A percentile compares a stretch with the other conserved stretches of the same genome.
These are phyloP conservation scores for Fusarium annulatum DNA, from an alignment of 2,329 filamentous ascomycete species.

Conservation along the genomic window DNA sequence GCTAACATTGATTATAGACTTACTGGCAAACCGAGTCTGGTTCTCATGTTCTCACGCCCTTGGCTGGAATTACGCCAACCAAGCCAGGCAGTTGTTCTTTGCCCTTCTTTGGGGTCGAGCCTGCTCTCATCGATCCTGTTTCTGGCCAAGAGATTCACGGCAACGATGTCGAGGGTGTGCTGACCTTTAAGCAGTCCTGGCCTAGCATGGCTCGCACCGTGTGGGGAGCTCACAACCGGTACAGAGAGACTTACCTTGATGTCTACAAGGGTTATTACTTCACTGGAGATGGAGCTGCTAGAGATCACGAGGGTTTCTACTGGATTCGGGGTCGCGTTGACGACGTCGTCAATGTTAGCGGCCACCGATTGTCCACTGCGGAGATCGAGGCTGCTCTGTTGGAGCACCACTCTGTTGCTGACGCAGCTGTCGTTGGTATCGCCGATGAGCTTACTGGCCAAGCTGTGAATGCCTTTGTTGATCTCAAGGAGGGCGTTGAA, in stretches of 20 bases:
- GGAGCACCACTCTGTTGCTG: constrained; percentile 89
- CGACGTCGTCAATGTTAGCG: constrained; percentile 97
- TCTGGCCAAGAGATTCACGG: constrained; percentile 92
- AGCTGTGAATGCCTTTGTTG: constrained; percentile 95
- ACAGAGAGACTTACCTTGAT: constrained; percentile 98
- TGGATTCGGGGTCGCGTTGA: constrained; percentile 99
- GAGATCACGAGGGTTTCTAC: constrained; percentile 98
- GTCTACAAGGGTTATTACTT: constrained; percentile 99
- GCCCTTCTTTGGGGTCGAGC: constrained; percentile 98
- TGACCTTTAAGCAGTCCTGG: constrained; percentile 98
- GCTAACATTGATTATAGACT: constrained; percentile 68
- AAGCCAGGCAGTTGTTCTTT: constrained; percentile 96
- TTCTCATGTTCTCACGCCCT: constrained; percentile 92
- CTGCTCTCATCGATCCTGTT: constrained; percentile 95
- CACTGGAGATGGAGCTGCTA: constrained; percentile 92
- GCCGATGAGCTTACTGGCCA: constrained; percentile 94
- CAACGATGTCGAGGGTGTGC: constrained; percentile 96
- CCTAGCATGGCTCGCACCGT: constrained; percentile 98
- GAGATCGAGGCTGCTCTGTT: constrained; percentile 98
- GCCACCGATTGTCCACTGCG: constrained; percentile 94
- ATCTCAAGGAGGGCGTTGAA: constrained; percentile 87
- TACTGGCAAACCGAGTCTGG: constrained; percentile 99
- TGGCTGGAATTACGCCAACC: constrained; percentile 92
- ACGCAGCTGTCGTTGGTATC: constrained; percentile 95
- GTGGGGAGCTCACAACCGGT: constrained; percentile 97